Percentiles rank a stretch among this genome's conserved stretches.
Evolutionary conservation across 164 flowering plant species (phyloP).

Genomic region (Warburgia ugandensis): DNA sequence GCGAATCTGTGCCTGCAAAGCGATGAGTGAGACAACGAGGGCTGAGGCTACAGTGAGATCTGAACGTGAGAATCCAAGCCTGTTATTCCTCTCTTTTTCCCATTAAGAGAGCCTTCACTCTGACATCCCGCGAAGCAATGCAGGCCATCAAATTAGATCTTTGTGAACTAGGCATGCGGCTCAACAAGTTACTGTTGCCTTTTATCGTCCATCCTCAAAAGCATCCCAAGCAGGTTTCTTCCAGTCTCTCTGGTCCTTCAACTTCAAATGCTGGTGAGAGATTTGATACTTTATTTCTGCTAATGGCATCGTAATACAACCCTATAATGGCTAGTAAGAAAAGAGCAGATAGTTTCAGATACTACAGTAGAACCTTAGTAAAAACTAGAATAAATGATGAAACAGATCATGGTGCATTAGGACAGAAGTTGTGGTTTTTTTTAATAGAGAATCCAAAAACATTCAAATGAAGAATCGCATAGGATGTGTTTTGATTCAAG

Average conservation of each 20-base stretch:
- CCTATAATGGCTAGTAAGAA: no score
- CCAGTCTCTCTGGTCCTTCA: conserved; percentile 11
- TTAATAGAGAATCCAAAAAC: no score
- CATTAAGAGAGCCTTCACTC: conserved; percentile 24
- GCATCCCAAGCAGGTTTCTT: conserved; percentile 20
- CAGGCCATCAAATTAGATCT: conserved; percentile 24
- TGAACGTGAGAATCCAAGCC: neutral
- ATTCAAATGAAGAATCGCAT: no score
- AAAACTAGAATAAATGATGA: no score
- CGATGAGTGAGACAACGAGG: conserved; percentile 1
- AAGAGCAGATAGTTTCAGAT: no score
- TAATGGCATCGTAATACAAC: neutral
- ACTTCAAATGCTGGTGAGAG: conserved; percentile 25
- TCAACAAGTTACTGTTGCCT: conserved; percentile 10
- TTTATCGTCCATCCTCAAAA: conserved; percentile 24
- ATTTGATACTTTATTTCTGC: conserved; percentile 22
- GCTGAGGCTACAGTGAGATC: neutral
- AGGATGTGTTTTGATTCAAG: no score
- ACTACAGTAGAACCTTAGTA: no score
- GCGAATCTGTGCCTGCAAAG: neutral
- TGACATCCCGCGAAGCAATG: conserved; percentile 14
- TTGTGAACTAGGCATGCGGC: conserved; percentile 34
- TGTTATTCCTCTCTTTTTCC: conserved; percentile 14
- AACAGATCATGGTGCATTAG: no score
- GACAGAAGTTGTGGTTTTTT: no score